Evolutionary conservation across 2,329 filamentous ascomycete genomes (phyloP).

Genomic region (Talaromyces albobiverticillius): DNA sequence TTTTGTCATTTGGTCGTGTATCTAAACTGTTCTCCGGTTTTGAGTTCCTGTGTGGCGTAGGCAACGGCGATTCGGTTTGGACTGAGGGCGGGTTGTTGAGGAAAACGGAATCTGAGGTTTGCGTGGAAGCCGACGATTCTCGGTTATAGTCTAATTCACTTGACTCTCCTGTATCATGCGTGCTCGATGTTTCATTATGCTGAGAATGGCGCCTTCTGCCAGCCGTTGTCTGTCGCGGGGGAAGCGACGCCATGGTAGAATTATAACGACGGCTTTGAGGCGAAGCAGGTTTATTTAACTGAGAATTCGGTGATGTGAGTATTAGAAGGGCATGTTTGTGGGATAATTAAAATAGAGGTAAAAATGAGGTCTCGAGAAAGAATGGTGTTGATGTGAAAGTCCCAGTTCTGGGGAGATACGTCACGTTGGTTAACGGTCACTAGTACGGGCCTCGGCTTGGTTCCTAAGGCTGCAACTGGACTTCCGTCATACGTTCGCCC

Average conservation of each 20-base stretch:
- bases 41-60: constrained; percentile 1
- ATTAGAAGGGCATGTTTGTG: not conserved
- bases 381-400: not conserved
- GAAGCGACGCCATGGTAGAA: constrained; percentile 15
- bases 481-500: not conserved
- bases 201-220: constrained; percentile 11
- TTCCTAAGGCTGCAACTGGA: not conserved
- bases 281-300: not conserved
- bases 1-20: not conserved
- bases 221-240: constrained; percentile 7
- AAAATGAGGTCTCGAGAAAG: not conserved
- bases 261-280: too few relatives aligned
- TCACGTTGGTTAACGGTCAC: too few relatives aligned
- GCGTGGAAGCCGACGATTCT: not conserved
- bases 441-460: not conserved
- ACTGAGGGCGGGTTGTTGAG: constrained; percentile 9
- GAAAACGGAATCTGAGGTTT: constrained; percentile 4
- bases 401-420: not conserved
- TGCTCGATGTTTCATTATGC: constrained; percentile 4
- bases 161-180: constrained; percentile 3
- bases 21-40: not conserved
- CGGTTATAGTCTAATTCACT: not conserved
- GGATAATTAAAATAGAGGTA: not conserved
- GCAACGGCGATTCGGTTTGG: not conserved
- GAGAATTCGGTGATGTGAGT: not conserved